Evolutionary conservation across 2,329 filamentous ascomycete species (phyloP), one percentile per base, ranked within the genome.

Genomic region (Parafenestella ontariensis): DNA sequence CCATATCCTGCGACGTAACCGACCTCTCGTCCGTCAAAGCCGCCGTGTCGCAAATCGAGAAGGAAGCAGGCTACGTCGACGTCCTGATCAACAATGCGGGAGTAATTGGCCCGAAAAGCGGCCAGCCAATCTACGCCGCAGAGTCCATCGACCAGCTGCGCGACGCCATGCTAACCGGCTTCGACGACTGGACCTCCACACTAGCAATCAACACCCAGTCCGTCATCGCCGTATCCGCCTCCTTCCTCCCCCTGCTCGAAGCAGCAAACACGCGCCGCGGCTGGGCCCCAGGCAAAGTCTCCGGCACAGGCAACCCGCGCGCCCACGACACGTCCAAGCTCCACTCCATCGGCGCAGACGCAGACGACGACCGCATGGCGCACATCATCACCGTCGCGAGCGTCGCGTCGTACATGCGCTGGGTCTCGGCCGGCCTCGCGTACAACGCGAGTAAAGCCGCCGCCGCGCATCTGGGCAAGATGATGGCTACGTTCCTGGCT

Each of bases 1-100:
- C 79, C 1, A 70, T 82, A 36, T 66, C 76, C 51, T 77, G 76
- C 61, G 78, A 80, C 51, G 76, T 81, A 1, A 77, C 77, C 4
- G 73, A 75, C 18, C 76, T 76, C 21, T 59, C 68, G 0, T 80
- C 79, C 13, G 66, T 83, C 26, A 65, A 73, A 17, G 61, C 61
- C 4, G 79, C 76, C 3, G 80, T 78, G 11, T 69, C 73, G n/a
- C 68, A 69, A 1, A 76, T 84, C 39, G 70, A 75, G 5, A 57
- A 68, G 7, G 77, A 83, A 23, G 66, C 66, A 3, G 79, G 77
- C 37, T 77, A 81, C 59, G 77, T 85, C 52, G 81, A 85, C 61
- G 76, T 84, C 21, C 71, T 84, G 0, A 75, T 84, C 64, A 80
- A 81, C 64, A 84, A 84, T 58, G 81, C 82, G 15, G 82, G 83